A percentile compares a stretch with the other conserved stretches of the same genome.
These are phyloP conservation scores for Dovyalis caffra DNA, from an alignment of 345 rosid species.

Conservation along the genomic window DNA sequence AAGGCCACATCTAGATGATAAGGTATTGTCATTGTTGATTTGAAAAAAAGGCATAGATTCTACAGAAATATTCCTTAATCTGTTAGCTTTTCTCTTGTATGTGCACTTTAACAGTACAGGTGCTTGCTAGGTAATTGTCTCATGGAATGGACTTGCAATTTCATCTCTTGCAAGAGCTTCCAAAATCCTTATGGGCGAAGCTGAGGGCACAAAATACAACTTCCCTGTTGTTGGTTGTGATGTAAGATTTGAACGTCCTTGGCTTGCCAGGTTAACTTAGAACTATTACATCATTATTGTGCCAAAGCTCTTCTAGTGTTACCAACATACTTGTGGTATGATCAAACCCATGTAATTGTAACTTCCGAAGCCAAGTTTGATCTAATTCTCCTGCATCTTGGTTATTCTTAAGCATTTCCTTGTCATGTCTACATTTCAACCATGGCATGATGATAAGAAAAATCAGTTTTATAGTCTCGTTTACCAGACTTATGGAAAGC, in stretches of 20 bases:
- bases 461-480: background rate
- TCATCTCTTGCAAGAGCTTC: slow-evolving; percentile 90
- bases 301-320: too few species aligned
- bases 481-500: background rate
- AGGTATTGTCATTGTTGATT: slow-evolving; percentile 39
- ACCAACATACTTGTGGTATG: background rate
- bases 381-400: background rate
- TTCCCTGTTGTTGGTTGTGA: slow-evolving; percentile 73
- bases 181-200: slow-evolving; percentile 62
- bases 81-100: slow-evolving; percentile 5
- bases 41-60: background rate
- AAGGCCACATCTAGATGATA: slow-evolving; percentile 91
- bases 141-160: slow-evolving; percentile 93
- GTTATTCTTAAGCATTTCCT: background rate
- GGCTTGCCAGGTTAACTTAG: background rate
- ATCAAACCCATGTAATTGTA: background rate
- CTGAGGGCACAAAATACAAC: slow-evolving; percentile 41
- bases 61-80: background rate
- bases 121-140: slow-evolving; percentile 69
- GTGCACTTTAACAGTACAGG: slow-evolving; percentile 8
- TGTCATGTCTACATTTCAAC: background rate
- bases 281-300: background rate
- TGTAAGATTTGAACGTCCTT: slow-evolving; percentile 43
- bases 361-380: background rate
- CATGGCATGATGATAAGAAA: background rate